Evolutionary conservation across 805 yeast species (phyloP), one percentile per base, ranked within the genome.

Genomic region (Ogataea paraovalis): DNA sequence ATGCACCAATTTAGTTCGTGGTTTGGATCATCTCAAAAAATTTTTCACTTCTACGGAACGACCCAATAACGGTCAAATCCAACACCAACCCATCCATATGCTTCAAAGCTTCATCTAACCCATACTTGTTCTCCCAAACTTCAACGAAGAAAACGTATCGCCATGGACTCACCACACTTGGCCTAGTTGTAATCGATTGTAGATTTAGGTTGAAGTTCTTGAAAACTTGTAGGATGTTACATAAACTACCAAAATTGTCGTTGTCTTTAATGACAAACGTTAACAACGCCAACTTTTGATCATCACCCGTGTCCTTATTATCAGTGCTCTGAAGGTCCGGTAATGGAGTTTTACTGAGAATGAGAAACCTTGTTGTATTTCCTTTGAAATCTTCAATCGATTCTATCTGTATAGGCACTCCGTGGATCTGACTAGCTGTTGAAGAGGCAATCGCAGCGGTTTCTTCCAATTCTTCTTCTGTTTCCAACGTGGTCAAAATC

Each of bases 351-450:
- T 71, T 68, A 30, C 85, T 82, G 39, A 91, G 67, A 0, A 88
- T 75, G 44, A 94, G 67, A 62, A 94, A 92, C 52, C 98, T 71
- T 1, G 99, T 92, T 4, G 96, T 87, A 64, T 92, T 92, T 22
- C 80, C 82, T 28, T 71, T 64, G 49, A 72, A 73, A 61, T 92
- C 96, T 59, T 91, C 94, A 42, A 94, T 78, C 49, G 78, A 76
- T 6, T 68, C 57, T 21, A 67, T 64, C 27, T 81, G 54, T 1
- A 88, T 74, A 1, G 83, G 83, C 10, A 83, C 75, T 1, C 74
- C 68, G 53, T 82, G 79, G 14, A 83, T 68, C 14, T 70, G 69
- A 7, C 90, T 79, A 3, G 96, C 92, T 46, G 81, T 76, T 12
- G 67, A 62, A 22, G 94, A 80, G 1, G 89, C 90, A 51, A 89